phyloP scores from a whole-genome alignment of 2,329 filamentous ascomycete genomes.

The Alternaria hordeiaustralica region DNA sequence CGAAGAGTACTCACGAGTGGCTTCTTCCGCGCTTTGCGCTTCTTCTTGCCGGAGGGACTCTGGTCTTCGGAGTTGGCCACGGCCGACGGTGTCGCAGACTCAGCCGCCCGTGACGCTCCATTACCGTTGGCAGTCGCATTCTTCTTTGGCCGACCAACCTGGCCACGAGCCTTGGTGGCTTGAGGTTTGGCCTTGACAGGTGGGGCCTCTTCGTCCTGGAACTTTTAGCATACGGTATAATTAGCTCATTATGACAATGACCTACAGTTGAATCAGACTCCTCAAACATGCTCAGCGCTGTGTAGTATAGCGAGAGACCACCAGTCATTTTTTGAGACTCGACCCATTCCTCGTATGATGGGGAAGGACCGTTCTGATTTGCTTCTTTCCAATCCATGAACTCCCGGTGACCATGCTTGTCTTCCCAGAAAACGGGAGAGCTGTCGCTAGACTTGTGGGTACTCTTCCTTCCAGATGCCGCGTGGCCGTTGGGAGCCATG shows the following conservation, averaged over 20 bases:
- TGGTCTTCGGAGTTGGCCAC: conserved; percentile 27
- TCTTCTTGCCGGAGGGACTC: conserved; percentile 35
- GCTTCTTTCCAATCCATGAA: conserved; percentile 35
- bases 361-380: conserved; percentile 23
- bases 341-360: conserved; percentile 43
- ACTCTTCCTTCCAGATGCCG: conserved; percentile 7
- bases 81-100: conserved; percentile 23
- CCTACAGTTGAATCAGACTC: conserved; percentile 39
- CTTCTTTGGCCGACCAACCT: conserved; percentile 34
- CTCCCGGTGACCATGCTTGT: conserved; percentile 29
- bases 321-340: conserved; percentile 30
- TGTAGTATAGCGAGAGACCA: conserved; percentile 40
- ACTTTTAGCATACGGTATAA: conserved; percentile 22
- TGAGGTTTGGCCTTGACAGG: conserved; percentile 22
- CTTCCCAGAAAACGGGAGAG: conserved; percentile 27
- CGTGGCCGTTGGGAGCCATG: conserved; percentile 33
- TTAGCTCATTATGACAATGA: conserved; percentile 3
- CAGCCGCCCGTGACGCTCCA: conserved; percentile 20
- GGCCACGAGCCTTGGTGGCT: conserved; percentile 26
- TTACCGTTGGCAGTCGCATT: conserved; percentile 35
- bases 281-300: conserved; percentile 37
- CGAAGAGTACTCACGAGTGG: conserved; percentile 26
- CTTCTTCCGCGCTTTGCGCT: conserved; percentile 37
- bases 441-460: conserved; percentile 12
- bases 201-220: conserved; percentile 34